These are phyloP conservation scores for Oryza officinalis DNA, from an alignment of 176 grass and related monocot species.

Conservation along the genomic window DNA sequence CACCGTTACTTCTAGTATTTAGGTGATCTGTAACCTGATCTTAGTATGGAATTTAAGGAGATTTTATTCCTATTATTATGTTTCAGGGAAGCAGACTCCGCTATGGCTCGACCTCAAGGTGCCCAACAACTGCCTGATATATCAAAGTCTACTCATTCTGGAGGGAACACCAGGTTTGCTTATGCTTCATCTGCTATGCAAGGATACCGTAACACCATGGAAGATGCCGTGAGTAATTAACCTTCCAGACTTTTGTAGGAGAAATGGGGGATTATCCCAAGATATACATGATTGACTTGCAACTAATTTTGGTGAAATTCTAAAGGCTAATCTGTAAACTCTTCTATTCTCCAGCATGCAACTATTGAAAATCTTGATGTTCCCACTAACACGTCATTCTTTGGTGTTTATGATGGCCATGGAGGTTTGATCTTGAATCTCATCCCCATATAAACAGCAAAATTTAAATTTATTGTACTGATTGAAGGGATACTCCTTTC, in stretches of 20 bases:
- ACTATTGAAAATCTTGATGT: slow-evolving; percentile 20
- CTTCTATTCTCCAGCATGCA: slow-evolving; percentile 41
- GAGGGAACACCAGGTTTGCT: slow-evolving; percentile 34
- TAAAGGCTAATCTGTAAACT: slow-evolving; percentile 10
- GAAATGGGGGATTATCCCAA: background rate
- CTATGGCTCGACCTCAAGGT: background rate
- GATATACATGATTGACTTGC: background rate
- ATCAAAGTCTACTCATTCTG: background rate
- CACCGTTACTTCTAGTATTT: background rate
- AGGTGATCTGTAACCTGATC: background rate
- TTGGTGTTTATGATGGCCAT: slow-evolving; percentile 60
- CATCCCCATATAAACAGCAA: slow-evolving; percentile 3
- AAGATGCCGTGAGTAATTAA: slow-evolving; percentile 60
- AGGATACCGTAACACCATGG: slow-evolving; percentile 41
- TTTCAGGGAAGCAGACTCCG: slow-evolving; percentile 29
- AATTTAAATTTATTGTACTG: background rate
- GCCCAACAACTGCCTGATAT: background rate
- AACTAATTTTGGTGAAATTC: background rate
- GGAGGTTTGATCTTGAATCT: slow-evolving; percentile 38
- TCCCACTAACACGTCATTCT: slow-evolving; percentile 48
- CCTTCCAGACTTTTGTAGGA: slow-evolving; percentile 23
- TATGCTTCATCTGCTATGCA: slow-evolving; percentile 49
- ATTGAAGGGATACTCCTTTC: background rate
- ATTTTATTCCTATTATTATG: slow-evolving; percentile 3
- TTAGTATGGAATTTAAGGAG: background rate